A percentile compares a stretch with the other conserved stretches of the same genome.
Evolutionary conservation across 2,329 filamentous ascomycete species (phyloP).

Genomic region (Waltergamsia citrina): DNA sequence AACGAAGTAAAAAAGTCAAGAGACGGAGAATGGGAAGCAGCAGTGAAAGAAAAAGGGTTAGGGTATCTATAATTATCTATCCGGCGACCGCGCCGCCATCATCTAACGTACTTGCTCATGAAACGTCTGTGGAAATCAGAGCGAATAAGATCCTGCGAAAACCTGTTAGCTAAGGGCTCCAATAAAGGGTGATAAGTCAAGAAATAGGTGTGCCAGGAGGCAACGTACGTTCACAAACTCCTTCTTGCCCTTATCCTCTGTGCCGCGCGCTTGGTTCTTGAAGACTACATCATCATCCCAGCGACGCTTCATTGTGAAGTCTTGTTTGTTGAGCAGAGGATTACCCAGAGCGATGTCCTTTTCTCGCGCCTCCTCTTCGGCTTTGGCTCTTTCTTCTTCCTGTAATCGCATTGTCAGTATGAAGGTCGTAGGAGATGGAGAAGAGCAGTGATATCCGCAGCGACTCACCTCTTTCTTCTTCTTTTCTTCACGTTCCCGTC

Average conservation of each 20-base stretch:
- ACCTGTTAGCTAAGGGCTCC: background rate
- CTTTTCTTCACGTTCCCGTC: conserved; percentile 53
- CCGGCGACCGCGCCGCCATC: conserved; percentile 9
- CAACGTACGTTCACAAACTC: conserved; percentile 87
- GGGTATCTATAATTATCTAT: conserved; percentile 17
- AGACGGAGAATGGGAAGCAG: background rate
- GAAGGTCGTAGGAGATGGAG: too few species aligned
- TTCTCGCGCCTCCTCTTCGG: conserved; percentile 76
- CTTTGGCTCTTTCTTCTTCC: conserved; percentile 71
- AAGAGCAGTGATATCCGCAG: too few species aligned
- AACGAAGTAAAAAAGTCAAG: too few species aligned
- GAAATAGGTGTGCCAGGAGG: conserved; percentile 5
- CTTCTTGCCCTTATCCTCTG: conserved; percentile 82
- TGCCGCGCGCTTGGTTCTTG: conserved; percentile 95
- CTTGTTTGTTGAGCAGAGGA: conserved; percentile 77
- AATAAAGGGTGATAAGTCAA: conserved; percentile 2
- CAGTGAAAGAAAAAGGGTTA: conserved; percentile 7
- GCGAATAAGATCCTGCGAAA: conserved; percentile 64
- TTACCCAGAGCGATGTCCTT: conserved; percentile 87
- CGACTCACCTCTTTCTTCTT: conserved; percentile 22
- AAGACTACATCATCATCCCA: conserved; percentile 99
- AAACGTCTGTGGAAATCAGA: conserved; percentile 98
- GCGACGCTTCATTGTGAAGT: conserved; percentile 83
- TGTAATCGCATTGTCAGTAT: too few species aligned
- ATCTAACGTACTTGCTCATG: conserved; percentile 65